A percentile compares a stretch with the other conserved stretches of the same genome.
These are phyloP conservation scores for Vaccinium myrtillus DNA, from an alignment of 148 eudicot genomes.

Conservation along the genomic window DNA sequence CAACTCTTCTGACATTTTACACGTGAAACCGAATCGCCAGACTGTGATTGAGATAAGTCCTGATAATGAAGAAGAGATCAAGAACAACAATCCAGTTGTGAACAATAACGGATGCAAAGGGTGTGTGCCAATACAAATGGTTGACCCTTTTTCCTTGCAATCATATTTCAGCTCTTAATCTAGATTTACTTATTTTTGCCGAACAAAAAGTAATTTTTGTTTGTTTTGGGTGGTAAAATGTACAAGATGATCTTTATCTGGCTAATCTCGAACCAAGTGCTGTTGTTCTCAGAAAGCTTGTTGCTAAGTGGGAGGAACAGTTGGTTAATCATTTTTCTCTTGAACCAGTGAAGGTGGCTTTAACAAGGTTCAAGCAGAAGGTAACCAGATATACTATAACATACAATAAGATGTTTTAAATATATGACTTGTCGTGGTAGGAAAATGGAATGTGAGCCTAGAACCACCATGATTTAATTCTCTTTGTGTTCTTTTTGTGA, in stretches of 20 bases:
- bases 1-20: no score
- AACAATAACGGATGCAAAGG: no score
- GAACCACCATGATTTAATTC: background rate
- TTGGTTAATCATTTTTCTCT: constrained; percentile 33
- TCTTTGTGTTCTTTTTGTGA: background rate
- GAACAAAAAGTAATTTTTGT: no score
- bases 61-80: no score
- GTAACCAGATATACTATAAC: constrained; percentile 21
- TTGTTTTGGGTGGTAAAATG: background rate
- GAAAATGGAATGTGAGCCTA: background rate
- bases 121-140: no score
- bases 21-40: no score
- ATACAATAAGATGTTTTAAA: background rate
- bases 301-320: constrained; percentile 37
- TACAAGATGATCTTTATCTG: constrained; percentile 47
- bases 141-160: no score
- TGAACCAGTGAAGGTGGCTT: constrained; percentile 33
- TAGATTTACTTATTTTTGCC: background rate
- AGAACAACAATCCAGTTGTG: no score
- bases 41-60: no score
- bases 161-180: no score
- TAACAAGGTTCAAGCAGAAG: constrained; percentile 52
- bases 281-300: constrained; percentile 37
- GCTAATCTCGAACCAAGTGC: constrained; percentile 54
- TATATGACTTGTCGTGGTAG: background rate